These are phyloP conservation scores for Punctularia strigosozonata DNA, from an alignment of 768 basidiomycete species.

Conservation along the genomic window DNA sequence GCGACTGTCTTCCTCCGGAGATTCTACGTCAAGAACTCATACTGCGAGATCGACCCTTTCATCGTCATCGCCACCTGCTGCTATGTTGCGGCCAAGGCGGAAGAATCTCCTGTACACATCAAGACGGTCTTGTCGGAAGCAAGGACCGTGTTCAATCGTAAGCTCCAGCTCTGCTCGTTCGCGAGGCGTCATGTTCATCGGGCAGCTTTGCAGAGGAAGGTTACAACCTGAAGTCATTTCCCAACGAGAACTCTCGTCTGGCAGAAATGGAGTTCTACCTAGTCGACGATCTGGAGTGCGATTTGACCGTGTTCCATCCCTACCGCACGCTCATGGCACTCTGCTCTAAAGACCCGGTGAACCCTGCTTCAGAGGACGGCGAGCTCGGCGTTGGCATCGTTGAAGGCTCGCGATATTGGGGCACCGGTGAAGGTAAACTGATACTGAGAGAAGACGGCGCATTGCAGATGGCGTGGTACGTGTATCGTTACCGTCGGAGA, in stretches of 20 bases:
- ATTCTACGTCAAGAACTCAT: constrained; percentile 94
- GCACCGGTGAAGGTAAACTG: constrained; percentile 67
- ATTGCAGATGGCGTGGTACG: constrained; percentile 86
- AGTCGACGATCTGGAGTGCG: constrained; percentile 92
- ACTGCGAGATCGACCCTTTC: constrained; percentile 93
- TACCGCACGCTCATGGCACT: constrained; percentile 81
- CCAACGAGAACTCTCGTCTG: constrained; percentile 79
- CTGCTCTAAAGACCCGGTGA: constrained; percentile 45
- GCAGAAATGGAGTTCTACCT: constrained; percentile 99
- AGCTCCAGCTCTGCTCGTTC: constrained; percentile 14
- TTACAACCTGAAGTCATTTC: constrained; percentile 69
- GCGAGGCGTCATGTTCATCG: background rate
- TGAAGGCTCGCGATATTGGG: constrained; percentile 62
- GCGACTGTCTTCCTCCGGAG: constrained; percentile 91
- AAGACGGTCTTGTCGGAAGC: constrained; percentile 86
- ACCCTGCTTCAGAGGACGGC: constrained; percentile 36
- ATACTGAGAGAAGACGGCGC: constrained; percentile 67
- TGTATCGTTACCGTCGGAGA: background rate
- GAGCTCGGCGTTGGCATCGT: constrained; percentile 42
- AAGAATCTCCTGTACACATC: constrained; percentile 92
- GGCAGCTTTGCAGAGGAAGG: constrained; percentile 35
- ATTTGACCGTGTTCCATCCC: constrained; percentile 86
- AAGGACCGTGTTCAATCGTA: constrained; percentile 61
- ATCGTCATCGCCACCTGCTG: constrained; percentile 87
- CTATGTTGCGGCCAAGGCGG: constrained; percentile 94